phyloP scores from a whole-genome alignment of 1,284 basidiomycete species.

The Pterula multifida region DNA sequence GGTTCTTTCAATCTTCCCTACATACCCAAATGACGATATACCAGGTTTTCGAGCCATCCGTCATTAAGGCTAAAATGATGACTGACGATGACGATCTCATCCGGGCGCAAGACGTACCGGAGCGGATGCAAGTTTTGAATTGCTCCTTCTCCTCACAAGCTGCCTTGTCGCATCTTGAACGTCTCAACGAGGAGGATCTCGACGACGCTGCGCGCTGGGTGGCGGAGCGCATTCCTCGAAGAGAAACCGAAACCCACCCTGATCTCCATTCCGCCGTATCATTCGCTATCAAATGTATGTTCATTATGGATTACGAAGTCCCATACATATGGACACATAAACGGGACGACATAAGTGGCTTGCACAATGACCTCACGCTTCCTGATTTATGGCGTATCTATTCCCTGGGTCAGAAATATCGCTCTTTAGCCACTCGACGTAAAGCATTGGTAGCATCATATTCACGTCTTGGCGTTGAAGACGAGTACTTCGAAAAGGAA shows the following conservation, averaged over 20 bases:
- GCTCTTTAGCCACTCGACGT: slow-evolving; percentile 71
- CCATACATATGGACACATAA: slow-evolving; percentile 94
- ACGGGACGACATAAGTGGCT: slow-evolving; percentile 76
- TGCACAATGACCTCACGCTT: slow-evolving; percentile 58
- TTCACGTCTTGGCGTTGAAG: slow-evolving; percentile 45
- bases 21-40: slow-evolving; percentile 8
- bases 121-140: slow-evolving; percentile 92
- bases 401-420: slow-evolving; percentile 74
- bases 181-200: slow-evolving; percentile 59
- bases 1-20: slow-evolving; percentile 19
- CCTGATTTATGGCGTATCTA: slow-evolving; percentile 86
- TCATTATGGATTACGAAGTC: slow-evolving; percentile 84
- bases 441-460: slow-evolving; percentile 56
- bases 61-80: slow-evolving; percentile 85
- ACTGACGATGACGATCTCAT: slow-evolving; percentile 95
- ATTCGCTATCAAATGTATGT: slow-evolving; percentile 72
- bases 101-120: slow-evolving; percentile 83
- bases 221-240: slow-evolving; percentile 73
- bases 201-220: slow-evolving; percentile 86
- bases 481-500: slow-evolving; percentile 64
- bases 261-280: slow-evolving; percentile 76
- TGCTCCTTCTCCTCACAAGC: slow-evolving; percentile 68
- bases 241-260: slow-evolving; percentile 45
- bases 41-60: slow-evolving; percentile 95
- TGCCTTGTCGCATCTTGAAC: slow-evolving; percentile 54